Conservation (phyloP, 108 stramenopile species). For the Halocafeteria seosinensis region DNA sequence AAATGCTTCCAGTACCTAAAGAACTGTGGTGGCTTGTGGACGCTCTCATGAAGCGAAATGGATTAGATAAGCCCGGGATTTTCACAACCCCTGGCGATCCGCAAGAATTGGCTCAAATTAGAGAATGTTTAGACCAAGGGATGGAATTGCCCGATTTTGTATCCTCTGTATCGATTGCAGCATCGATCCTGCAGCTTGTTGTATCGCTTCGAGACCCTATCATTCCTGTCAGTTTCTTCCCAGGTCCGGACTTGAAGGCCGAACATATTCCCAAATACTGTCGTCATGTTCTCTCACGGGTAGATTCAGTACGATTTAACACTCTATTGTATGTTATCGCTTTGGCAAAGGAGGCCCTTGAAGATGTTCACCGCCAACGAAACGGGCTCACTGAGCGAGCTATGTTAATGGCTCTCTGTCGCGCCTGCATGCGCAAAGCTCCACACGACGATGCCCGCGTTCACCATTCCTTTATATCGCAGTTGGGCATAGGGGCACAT, state of each 20-base stretch:
- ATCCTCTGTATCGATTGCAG: conserved; percentile 41
- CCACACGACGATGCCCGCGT: not conserved
- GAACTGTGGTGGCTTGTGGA: conserved; percentile 85
- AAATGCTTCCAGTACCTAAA: conserved; percentile 63
- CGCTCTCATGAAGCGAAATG: conserved; percentile 44
- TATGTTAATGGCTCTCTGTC: not conserved
- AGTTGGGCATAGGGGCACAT: too few species aligned
- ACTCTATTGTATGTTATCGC: conserved; percentile 86
- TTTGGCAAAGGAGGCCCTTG: conserved; percentile 70
- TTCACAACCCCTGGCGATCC: conserved; percentile 54
- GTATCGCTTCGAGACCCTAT: conserved; percentile 58
- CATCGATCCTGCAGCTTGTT: conserved; percentile 54
- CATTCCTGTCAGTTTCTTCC: conserved; percentile 53
- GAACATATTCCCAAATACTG: conserved; percentile 55
- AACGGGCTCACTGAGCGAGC: conserved; percentile 19
- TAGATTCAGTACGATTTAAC: conserved; percentile 79
- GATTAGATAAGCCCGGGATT: conserved; percentile 15
- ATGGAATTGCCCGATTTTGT: not conserved
- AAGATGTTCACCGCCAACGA: conserved; percentile 45
- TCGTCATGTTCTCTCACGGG: conserved; percentile 51
- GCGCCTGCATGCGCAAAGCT: not conserved
- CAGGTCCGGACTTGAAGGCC: conserved; percentile 58
- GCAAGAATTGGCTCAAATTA: conserved; percentile 54
- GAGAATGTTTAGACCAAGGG: conserved; percentile 62
- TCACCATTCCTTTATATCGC: too few species aligned